A percentile compares a stretch with the other conserved stretches of the same genome.
These are phyloP conservation scores for Populus pruinosa DNA, from an alignment of 345 rosid species.

Conservation along the genomic window DNA sequence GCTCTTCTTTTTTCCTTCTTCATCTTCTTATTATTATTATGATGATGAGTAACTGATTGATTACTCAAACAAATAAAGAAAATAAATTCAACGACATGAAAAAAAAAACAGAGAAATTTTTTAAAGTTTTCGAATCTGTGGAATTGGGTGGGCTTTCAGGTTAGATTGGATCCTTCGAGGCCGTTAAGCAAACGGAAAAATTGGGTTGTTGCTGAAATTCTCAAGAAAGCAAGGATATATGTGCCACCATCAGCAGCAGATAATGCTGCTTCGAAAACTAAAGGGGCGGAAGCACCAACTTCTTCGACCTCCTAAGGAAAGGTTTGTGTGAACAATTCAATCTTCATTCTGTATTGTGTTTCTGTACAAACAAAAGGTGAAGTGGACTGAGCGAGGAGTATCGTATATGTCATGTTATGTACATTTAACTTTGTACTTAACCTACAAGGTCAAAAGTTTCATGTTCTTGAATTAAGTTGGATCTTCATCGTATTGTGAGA, in stretches of 20 bases:
- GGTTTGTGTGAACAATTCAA: background rate
- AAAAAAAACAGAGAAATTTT: background rate
- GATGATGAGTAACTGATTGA: background rate
- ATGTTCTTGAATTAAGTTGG: background rate
- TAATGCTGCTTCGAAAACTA: conserved; percentile 13
- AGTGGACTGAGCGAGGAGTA: background rate
- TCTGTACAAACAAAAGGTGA: background rate
- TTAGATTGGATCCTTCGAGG: conserved; percentile 86
- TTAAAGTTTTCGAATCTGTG: background rate
- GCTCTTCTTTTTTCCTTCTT: background rate
- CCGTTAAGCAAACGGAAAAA: conserved; percentile 89
- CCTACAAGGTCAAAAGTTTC: background rate
- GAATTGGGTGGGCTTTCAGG: conserved; percentile 34
- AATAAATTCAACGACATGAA: background rate
- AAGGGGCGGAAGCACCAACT: conserved; percentile 10
- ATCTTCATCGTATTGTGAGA: background rate
- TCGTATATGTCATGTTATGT: background rate
- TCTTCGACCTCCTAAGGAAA: conserved; percentile 33
- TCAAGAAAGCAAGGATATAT: conserved; percentile 78
- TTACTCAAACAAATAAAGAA: background rate
- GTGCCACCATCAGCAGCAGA: conserved; percentile 37
- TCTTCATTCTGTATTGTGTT: background rate
- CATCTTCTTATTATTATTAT: too few relatives aligned
- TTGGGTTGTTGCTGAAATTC: conserved; percentile 87
- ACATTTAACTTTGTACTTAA: background rate